phyloP scores from a whole-genome alignment of 257 asterid genomes.

The Solanum medicagineum region DNA sequence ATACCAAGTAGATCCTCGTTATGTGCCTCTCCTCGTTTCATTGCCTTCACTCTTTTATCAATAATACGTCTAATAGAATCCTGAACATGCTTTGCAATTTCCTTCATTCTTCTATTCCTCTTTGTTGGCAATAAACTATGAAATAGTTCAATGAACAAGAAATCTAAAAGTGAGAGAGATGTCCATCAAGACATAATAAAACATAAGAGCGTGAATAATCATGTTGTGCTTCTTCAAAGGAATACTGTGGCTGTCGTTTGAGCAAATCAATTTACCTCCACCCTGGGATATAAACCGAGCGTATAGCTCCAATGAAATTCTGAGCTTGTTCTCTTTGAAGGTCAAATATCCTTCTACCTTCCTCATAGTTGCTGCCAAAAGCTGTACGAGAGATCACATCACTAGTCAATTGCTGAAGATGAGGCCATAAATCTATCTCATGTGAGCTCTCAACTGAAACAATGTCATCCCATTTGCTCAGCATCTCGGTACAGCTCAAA shows the following conservation, averaged over 20 bases:
- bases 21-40: neutral
- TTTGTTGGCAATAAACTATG: constrained; percentile 21
- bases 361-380: constrained; percentile 36
- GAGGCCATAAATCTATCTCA: constrained; percentile 26
- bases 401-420: constrained; percentile 9
- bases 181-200: too few species aligned
- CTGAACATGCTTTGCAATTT: neutral
- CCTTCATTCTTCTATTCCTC: constrained; percentile 14
- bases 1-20: constrained; percentile 7
- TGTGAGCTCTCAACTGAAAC: neutral
- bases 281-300: constrained; percentile 5
- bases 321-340: constrained; percentile 12
- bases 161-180: neutral
- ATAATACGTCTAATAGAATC: constrained; percentile 13
- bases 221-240: neutral
- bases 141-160: neutral
- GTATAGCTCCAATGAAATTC: neutral
- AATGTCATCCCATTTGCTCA: neutral
- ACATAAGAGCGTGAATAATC: neutral
- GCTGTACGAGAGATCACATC: constrained; percentile 40
- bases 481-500: constrained; percentile 23
- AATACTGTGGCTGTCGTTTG: neutral
- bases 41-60: constrained; percentile 17
- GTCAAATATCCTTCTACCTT: constrained; percentile 33
- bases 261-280: constrained; percentile 1